phyloP scores from a whole-genome alignment of 2,329 filamentous ascomycete genomes.

The Pseudogymnoascus destructans region DNA sequence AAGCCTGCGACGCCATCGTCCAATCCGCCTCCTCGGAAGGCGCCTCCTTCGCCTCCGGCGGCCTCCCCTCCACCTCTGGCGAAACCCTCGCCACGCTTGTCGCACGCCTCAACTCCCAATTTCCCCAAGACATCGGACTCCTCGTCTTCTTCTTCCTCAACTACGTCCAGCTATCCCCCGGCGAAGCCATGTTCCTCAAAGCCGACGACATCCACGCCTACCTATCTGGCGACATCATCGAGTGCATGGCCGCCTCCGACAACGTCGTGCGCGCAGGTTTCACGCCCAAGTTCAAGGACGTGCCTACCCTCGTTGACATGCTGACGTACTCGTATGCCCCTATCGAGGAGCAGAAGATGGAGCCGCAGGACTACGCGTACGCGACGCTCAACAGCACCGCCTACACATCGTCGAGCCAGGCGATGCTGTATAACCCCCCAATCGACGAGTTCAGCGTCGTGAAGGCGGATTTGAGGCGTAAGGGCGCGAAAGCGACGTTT shows the following conservation, averaged over 20 bases:
- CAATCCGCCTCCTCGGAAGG: slow-evolving; percentile 55
- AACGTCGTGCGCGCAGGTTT: slow-evolving; percentile 96
- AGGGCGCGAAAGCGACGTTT: slow-evolving; percentile 73
- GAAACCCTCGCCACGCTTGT: slow-evolving; percentile 66
- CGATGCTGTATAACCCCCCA: slow-evolving; percentile 78
- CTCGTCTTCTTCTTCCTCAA: slow-evolving; percentile 98
- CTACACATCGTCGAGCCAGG: slow-evolving; percentile 63
- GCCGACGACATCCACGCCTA: slow-evolving; percentile 98
- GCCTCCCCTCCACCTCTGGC: slow-evolving; percentile 53
- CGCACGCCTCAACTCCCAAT: slow-evolving; percentile 64
- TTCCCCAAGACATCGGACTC: slow-evolving; percentile 79
- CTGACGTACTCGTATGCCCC: slow-evolving; percentile 92
- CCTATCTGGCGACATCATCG: slow-evolving; percentile 83
- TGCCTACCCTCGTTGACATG: slow-evolving; percentile 76
- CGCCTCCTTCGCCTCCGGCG: slow-evolving; percentile 59
- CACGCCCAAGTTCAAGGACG: slow-evolving; percentile 97
- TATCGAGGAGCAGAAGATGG: slow-evolving; percentile 90
- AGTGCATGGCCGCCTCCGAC: slow-evolving; percentile 98
- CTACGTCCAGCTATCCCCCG: slow-evolving; percentile 73
- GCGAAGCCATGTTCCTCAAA: slow-evolving; percentile 90
- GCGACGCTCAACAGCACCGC: slow-evolving; percentile 67
- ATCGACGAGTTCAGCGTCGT: slow-evolving; percentile 95
- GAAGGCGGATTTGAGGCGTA: slow-evolving; percentile 57
- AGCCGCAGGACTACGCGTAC: slow-evolving; percentile 73
- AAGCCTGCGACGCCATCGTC: slow-evolving; percentile 56